A percentile compares a stretch with the other conserved stretches of the same genome.
These are phyloP conservation scores for Bruguiera gymnorhiza DNA, from an alignment of 345 rosid species.

Conservation along the genomic window DNA sequence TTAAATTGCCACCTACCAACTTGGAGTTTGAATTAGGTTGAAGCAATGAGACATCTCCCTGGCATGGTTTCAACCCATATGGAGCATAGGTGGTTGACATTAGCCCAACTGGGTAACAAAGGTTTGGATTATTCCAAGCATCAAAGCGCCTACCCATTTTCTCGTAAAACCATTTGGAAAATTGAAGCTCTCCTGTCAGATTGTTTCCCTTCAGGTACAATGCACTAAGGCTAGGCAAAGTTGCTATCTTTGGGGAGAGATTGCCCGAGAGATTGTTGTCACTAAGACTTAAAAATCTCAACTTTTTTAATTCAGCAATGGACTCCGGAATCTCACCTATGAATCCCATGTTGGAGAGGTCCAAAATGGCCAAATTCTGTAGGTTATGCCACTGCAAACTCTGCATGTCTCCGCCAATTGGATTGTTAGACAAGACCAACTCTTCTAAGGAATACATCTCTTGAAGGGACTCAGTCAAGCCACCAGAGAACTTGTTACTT, in stretches of 20 bases:
- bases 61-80: conserved; percentile 68
- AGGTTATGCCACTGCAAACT: conserved; percentile 53
- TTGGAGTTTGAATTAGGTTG: conserved; percentile 34
- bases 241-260: conserved; percentile 51
- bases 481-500: conserved; percentile 71
- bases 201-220: conserved; percentile 76
- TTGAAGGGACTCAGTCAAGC: conserved; percentile 48
- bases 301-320: conserved; percentile 51
- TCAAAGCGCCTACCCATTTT: conserved; percentile 81
- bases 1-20: conserved; percentile 22
- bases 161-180: conserved; percentile 50
- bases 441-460: conserved; percentile 64
- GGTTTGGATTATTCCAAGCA: conserved; percentile 79
- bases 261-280: conserved; percentile 65
- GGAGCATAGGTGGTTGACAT: conserved; percentile 44
- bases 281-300: conserved; percentile 74
- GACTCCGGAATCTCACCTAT: conserved; percentile 63
- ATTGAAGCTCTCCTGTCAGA: conserved; percentile 69
- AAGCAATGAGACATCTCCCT: conserved; percentile 28
- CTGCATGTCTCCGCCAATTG: conserved; percentile 50
- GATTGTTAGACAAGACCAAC: conserved; percentile 59
- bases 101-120: conserved; percentile 51
- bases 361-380: conserved; percentile 56
- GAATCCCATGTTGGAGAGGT: conserved; percentile 55
- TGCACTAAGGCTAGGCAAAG: conserved; percentile 57